These are phyloP conservation scores for Polyplosphaeria fusca DNA, from an alignment of 495 filamentous ascomycete species.

Conservation along the genomic window DNA sequence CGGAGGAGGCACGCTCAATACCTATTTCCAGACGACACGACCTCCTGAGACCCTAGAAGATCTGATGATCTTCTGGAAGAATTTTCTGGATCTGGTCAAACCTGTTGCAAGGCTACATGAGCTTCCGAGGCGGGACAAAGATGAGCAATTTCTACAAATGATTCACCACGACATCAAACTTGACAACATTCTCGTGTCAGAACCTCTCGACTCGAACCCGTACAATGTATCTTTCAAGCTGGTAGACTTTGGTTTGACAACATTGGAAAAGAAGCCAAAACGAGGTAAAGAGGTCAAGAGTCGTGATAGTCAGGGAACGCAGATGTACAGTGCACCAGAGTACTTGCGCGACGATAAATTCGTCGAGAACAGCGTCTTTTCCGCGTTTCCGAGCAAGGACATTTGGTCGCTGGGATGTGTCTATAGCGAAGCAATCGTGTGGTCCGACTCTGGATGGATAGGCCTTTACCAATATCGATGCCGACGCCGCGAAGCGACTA, in stretches of 20 bases:
- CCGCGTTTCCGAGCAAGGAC: slow-evolving; percentile 38
- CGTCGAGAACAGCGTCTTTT: slow-evolving; percentile 11
- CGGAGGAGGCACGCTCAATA: slow-evolving; percentile 44
- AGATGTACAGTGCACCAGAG: slow-evolving; percentile 39
- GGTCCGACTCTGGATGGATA: slow-evolving; percentile 40
- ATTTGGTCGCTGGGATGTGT: slow-evolving; percentile 50
- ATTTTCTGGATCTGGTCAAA: slow-evolving; percentile 41
- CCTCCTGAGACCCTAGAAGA: slow-evolving; percentile 39
- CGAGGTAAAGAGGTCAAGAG: not conserved
- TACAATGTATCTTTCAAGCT: slow-evolving; percentile 26
- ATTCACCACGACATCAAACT: slow-evolving; percentile 30
- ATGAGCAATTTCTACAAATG: slow-evolving; percentile 1
- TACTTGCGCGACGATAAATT: slow-evolving; percentile 36
- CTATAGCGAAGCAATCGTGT: slow-evolving; percentile 47
- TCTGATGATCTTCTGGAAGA: slow-evolving; percentile 46
- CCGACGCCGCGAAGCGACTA: slow-evolving; percentile 36
- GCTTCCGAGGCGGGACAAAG: not conserved
- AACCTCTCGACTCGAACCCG: not conserved
- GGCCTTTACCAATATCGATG: slow-evolving; percentile 41
- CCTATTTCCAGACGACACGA: slow-evolving; percentile 39
- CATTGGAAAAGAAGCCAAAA: not conserved
- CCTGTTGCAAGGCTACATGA: slow-evolving; percentile 44
- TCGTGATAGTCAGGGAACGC: slow-evolving; percentile 9
- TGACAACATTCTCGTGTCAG: slow-evolving; percentile 23
- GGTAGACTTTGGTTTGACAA: slow-evolving; percentile 22